Conservation (phyloP, 2,329 filamentous ascomycete genomes). For the Aspergillus niger region DNA sequence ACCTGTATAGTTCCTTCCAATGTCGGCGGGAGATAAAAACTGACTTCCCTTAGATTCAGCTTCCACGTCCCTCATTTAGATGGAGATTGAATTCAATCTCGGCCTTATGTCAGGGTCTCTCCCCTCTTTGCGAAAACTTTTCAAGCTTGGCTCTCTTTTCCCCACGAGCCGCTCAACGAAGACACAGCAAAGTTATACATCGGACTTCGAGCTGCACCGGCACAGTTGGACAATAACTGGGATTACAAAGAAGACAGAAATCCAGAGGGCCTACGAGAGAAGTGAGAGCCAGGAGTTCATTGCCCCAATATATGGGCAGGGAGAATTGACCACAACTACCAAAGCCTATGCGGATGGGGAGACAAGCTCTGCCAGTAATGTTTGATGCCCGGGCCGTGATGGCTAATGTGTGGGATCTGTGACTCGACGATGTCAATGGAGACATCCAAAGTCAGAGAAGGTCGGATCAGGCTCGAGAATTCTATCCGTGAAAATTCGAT, state of each 20-base stretch:
- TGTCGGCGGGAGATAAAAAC: too few species aligned
- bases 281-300: constrained; percentile 8
- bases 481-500: too few species aligned
- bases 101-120: constrained; percentile 12
- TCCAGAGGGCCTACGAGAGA: neutral
- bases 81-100: constrained; percentile 15
- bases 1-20: neutral
- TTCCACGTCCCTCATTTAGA: constrained; percentile 12
- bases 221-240: constrained; percentile 1
- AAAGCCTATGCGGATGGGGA: neutral
- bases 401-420: too few species aligned
- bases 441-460: too few species aligned
- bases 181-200: neutral
- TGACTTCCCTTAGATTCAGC: constrained; percentile 1
- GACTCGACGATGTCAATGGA: too few species aligned
- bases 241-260: constrained; percentile 13
- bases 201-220: neutral
- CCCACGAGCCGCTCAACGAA: neutral
- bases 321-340: neutral
- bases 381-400: neutral
- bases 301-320: constrained; percentile 1
- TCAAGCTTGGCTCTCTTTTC: neutral
- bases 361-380: neutral
- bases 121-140: constrained; percentile 6
- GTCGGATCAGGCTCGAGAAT: too few species aligned